Base-by-base conservation (phyloP, 2,329 filamentous ascomycete species). In the Huntiella bhutanensis region DNA sequence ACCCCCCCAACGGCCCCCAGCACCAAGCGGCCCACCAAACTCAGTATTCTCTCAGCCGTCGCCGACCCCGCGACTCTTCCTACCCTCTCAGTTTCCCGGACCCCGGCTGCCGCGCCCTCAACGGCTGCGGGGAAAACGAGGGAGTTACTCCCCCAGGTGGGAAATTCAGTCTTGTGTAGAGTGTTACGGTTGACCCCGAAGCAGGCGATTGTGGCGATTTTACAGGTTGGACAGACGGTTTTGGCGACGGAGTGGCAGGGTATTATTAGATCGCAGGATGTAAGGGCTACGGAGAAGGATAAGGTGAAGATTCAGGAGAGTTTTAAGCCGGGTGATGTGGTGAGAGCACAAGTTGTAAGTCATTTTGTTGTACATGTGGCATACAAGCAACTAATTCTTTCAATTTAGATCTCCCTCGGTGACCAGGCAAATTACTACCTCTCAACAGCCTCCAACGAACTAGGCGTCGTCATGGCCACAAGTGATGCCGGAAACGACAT, bases 401-500 rank as follows among this genome's bases (percentile, higher is more conserved):
- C 22, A 10, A 8, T 49, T 7, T 43, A 81, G 77, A 91, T 93
- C 49, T 91, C 82, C 5, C 64, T 96, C 11, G 91, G 91, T 34
- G 91, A 98, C 59, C 87, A 96, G 64, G 77, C 82, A 43, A 93
- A 84, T 56, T 98, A 96, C 60, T 98, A 95, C 60, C 71, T 93
- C n/a, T 82, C 80, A 19, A 98, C 91, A 1, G 85, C 86, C 22
- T 76, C 76, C 54, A 96, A 98, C 61, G 82, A 93, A 59, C 69
- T 93, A 36, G 91, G 91, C 2, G 88, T 96, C 49, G 82, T 98
- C 35, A 83, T 96, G 77, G 91, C 88, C 7, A 80, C 75, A 54
- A 92, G 85, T 58, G 85, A 93, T 59, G 74, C 73, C 2, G 87
- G 87, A 1, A 88, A 92, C 62, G 74, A 82, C 55, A 93, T 96